These are phyloP conservation scores for Fraxinus ornus DNA, from an alignment of 305 asterid species.

Conservation along the genomic window DNA sequence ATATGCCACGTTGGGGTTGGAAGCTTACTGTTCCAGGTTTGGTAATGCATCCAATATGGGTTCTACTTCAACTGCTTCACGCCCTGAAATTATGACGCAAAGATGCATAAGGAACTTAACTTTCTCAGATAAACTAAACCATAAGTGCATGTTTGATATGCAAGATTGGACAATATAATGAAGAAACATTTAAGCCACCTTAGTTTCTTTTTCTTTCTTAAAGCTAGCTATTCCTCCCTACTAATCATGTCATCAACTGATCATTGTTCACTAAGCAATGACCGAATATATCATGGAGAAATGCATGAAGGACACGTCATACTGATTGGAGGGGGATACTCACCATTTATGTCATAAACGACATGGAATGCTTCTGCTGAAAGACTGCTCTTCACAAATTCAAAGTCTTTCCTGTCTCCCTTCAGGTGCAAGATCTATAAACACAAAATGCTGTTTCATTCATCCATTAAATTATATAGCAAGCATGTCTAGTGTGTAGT, in stretches of 20 bases:
- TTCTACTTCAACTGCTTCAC: constrained; percentile 90
- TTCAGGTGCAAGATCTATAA: constrained; percentile 81
- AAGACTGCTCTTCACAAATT: constrained; percentile 86
- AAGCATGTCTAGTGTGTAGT: background rate
- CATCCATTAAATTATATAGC: background rate
- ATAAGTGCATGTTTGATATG: background rate
- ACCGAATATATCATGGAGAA: background rate
- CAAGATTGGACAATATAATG: background rate
- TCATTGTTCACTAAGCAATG: background rate
- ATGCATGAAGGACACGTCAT: background rate
- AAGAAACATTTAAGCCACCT: no score
- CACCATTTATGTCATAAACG: constrained; percentile 94
- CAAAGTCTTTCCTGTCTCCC: constrained; percentile 90
- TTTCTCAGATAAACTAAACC: background rate
- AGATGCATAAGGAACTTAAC: background rate
- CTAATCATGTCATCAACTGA: background rate
- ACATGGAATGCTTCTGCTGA: constrained; percentile 86
- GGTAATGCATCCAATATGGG: constrained; percentile 91
- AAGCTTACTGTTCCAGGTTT: constrained; percentile 85
- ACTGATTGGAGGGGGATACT: background rate
- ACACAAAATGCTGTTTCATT: background rate
- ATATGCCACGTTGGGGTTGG: background rate
- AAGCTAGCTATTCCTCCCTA: background rate
- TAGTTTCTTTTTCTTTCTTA: background rate
- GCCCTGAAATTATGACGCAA: constrained; percentile 51